Base-by-base conservation (phyloP, 306 rosid species). In the Medicago truncatula region DNA sequence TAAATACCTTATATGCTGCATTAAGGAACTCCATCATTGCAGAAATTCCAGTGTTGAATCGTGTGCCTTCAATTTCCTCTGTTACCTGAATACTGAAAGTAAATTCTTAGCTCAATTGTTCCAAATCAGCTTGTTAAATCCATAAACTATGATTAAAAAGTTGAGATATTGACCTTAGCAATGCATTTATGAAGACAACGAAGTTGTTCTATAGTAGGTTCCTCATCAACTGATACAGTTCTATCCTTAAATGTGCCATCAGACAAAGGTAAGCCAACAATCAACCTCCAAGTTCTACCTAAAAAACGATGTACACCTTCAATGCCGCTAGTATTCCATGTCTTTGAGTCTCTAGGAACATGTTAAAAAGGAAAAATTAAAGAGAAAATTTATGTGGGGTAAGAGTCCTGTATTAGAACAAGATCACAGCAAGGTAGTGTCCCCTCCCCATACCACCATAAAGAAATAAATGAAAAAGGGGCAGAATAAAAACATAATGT, bases 1-100 rank as follows among this genome's bases (percentile, higher is more conserved):
- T 56, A 61, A 46, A 41, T 70, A 93, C 97, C 97, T 90, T 95
- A 44, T 92, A 92, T 73, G 96, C 97, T 28, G 81, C 92, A 78
- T 95, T 95, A 73, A 92, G 80, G 87, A 92, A 92, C 82, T 95
- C 99, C 99, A 95, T 95, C 96, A 92, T 92, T 18, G 99, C 93
- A 20, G 99, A 92, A 82, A 92, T 92, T 88, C 99, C 99, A 63
- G 99, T 95, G 84, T 95, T 92, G 87, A 95, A 95, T 34, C 99
- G 88, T 15, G 97, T 92, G 50, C 85, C 92, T 81, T 95, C 97
- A 75, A 95, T 88, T 88, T 95, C 99, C 78, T 95, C 97, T 11
- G 96, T 89, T 57, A 95, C 96, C 99, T 95, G 91, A 74, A 83
- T 77, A 69, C 74, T 74, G 58, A 61, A 73, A 81, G 65, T 70